Base-by-base conservation (phyloP, 2,329 filamentous ascomycete species). In the Ophiostoma ulmi region DNA sequence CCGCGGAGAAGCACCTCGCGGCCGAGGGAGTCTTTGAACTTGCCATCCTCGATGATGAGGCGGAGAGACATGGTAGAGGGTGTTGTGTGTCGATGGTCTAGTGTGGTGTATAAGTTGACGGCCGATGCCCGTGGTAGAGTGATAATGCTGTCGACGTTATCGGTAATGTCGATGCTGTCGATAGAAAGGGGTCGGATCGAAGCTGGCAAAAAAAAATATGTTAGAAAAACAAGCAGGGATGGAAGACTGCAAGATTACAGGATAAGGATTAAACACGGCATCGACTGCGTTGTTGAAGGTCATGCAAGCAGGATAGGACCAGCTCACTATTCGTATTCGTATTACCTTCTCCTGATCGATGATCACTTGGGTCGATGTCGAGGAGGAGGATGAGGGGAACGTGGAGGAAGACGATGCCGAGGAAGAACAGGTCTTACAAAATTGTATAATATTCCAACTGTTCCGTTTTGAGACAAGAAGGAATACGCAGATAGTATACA, bases 1-100 rank as follows among this genome's bases (percentile, higher is more conserved):
- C 95, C 95, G 74, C 95, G 90, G 64, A 99, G 84, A 2, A 92
- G 90, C 71, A 99, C 88, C 80, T 98, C 91, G 73, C 95, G 90
- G 74, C 93, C 90, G 74, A 93, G 82, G 17, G 83, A 79, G 79
- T 99, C 96, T 73, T 92, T 88, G 80, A 99, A 97, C 75, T 88
- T 88, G 73, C 88, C 89, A 74, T 95, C 91, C 77, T 97, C 92
- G 76, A 99, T 94, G 35, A 87, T 88, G 68, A 99, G 84, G 69
- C 91, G 89, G 69, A 94, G 83, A 72, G 90, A 83, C 93, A 97
- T 97, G 74, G 72, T 44, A 31, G 44, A 65, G 64, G 17, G 64
- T 48, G 65, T 63, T 2, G 22, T 20, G 65, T 13, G 36, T 31
- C 7, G 61, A 36, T 44, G 7, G 39, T 44, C 10, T 44, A 17